Evolutionary conservation across 208 protist species (phyloP).

Genomic region (Perkinsela sp.): DNA sequence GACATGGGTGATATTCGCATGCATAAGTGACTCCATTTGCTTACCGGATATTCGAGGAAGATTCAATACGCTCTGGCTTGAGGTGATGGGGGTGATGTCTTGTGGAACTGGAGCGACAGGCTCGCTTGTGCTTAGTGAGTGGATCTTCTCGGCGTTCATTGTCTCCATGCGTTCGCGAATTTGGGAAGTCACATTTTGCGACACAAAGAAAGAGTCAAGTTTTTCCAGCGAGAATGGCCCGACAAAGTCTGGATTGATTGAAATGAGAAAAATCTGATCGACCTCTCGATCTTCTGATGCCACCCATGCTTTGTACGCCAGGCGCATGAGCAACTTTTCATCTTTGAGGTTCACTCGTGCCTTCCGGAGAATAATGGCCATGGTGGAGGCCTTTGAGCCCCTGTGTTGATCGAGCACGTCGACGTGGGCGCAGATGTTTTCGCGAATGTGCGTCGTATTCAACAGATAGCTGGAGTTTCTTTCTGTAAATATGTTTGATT

Average conservation of each 20-base stretch:
- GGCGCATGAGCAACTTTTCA: not conserved
- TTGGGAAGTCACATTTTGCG: too few species aligned
- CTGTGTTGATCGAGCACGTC: not conserved
- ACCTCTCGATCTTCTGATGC: not conserved
- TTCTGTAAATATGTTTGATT: too few species aligned
- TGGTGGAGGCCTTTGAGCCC: not conserved
- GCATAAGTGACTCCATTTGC: not conserved
- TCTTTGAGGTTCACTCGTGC: not conserved
- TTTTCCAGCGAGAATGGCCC: not conserved
- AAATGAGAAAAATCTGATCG: not conserved
- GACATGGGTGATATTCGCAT: not conserved
- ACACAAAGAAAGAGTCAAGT: not conserved
- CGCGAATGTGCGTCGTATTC: not conserved
- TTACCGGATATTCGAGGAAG: not conserved
- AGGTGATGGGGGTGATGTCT: too few species aligned
- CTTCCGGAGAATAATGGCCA: not conserved
- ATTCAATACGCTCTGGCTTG: not conserved
- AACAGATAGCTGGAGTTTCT: too few species aligned
- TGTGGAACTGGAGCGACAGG: too few species aligned
- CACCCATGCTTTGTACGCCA: not conserved
- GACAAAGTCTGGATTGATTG: not conserved
- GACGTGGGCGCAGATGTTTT: not conserved
- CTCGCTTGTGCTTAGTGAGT: too few species aligned
- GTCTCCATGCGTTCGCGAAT: too few species aligned
- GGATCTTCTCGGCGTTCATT: too few species aligned